phyloP scores from a whole-genome alignment of 306 rosid species.

The Casuarina equisetifolia region DNA sequence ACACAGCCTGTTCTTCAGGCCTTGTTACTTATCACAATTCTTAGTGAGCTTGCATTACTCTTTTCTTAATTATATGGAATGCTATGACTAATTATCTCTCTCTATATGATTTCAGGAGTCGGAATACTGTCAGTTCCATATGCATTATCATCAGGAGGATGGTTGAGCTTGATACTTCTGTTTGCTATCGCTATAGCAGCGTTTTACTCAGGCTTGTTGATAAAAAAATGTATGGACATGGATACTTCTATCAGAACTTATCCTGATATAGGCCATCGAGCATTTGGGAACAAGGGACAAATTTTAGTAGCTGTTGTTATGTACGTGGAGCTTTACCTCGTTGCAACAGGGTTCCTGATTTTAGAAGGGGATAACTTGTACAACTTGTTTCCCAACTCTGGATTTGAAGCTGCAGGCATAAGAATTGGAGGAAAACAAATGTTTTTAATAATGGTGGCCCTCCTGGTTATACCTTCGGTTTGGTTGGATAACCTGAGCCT shows the following conservation, averaged over 20 bases:
- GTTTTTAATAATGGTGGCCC: conserved; percentile 54
- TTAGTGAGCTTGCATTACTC: no score
- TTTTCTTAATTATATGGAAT: neutral
- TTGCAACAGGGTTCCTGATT: conserved; percentile 73
- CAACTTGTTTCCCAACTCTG: conserved; percentile 44
- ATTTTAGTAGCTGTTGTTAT: conserved; percentile 46
- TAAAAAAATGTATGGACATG: conserved; percentile 73
- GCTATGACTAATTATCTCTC: neutral
- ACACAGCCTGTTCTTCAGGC: no score
- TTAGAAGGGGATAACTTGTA: conserved; percentile 78
- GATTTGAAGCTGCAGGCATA: conserved; percentile 42
- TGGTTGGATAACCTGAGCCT: conserved; percentile 75
- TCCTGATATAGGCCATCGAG: conserved; percentile 72
- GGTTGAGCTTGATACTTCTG: conserved; percentile 65
- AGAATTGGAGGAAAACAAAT: conserved; percentile 40
- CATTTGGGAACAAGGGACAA: conserved; percentile 70
- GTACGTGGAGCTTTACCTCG: conserved; percentile 74
- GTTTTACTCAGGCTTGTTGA: conserved; percentile 62
- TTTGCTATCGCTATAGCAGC: conserved; percentile 44
- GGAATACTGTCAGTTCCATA: conserved; percentile 82
- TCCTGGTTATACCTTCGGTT: conserved; percentile 66
- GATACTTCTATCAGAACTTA: conserved; percentile 55
- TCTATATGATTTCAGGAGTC: conserved; percentile 50
- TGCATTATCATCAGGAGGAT: conserved; percentile 83
- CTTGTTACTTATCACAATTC: no score